phyloP scores from a whole-genome alignment of 441 rosid genomes.

The Caryocar brasiliense region DNA sequence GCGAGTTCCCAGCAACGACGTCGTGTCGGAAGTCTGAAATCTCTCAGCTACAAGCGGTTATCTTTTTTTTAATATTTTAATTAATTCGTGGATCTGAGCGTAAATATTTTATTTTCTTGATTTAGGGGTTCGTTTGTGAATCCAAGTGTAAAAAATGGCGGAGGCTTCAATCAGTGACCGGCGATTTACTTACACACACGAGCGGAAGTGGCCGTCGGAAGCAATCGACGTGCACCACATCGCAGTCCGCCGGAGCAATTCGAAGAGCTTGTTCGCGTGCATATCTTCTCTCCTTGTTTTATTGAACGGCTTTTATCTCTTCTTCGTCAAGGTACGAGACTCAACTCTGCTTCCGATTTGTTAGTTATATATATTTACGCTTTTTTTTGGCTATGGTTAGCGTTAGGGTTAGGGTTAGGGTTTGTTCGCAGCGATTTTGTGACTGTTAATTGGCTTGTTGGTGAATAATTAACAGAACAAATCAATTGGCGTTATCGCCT shows the following conservation, averaged over 20 bases:
- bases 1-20: no score
- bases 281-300: constrained; percentile 26
- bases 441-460: constrained; percentile 6
- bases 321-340: constrained; percentile 38
- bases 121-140: no score
- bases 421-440: neutral
- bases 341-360: neutral
- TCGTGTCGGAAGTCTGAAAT: no score
- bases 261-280: constrained; percentile 20
- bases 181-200: constrained; percentile 39
- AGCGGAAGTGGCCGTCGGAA: constrained; percentile 29
- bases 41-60: no score
- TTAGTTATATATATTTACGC: neutral
- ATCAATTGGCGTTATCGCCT: constrained; percentile 27
- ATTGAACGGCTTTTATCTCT: constrained; percentile 22
- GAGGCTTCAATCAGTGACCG: constrained; percentile 25
- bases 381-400: neutral
- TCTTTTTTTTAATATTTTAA: no score
- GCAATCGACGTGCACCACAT: constrained; percentile 58
- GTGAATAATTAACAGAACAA: constrained; percentile 33
- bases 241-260: constrained; percentile 31
- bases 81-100: no score
- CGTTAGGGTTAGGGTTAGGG: neutral
- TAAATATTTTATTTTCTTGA: no score
- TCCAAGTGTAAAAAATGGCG: constrained; percentile 23